Percentiles rank a stretch among this genome's conserved stretches.
Conservation (phyloP, 164 flowering plant genomes). For the Nymphaea thermarum region DNA sequence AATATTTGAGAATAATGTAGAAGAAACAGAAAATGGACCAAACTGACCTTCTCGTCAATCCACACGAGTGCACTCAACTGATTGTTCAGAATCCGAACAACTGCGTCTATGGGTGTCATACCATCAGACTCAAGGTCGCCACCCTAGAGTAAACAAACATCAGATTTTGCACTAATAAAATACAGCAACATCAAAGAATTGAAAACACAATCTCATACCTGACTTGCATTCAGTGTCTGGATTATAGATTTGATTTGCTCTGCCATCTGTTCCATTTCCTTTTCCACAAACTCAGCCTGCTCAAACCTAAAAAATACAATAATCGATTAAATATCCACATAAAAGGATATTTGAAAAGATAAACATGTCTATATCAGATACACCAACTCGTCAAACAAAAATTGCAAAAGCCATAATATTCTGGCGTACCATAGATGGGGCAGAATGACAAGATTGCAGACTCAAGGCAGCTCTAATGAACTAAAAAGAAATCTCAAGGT, state of each 20-base stretch:
- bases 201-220: conserved; percentile 26
- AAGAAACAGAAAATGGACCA: neutral
- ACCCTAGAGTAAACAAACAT: conserved; percentile 31
- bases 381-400: no score
- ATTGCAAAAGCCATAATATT: no score
- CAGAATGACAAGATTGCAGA: no score
- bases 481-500: no score
- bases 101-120: conserved; percentile 74
- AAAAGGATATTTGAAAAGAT: neutral
- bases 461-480: no score
- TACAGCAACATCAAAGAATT: neutral
- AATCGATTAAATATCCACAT: neutral
- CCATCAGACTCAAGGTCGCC: conserved; percentile 82
- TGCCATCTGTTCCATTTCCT: conserved; percentile 86
- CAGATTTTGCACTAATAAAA: neutral
- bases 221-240: conserved; percentile 66
- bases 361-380: no score
- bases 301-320: conserved; percentile 62
- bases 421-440: no score
- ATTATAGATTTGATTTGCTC: conserved; percentile 87
- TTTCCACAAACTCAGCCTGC: conserved; percentile 81
- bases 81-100: conserved; percentile 76
- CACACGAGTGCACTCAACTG: conserved; percentile 91
- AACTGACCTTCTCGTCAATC: conserved; percentile 92
- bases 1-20: neutral